Percentiles rank a stretch among this genome's conserved stretches.
phyloP scores from a whole-genome alignment of 345 rosid genomes.

The Citrus mangshanensis region DNA sequence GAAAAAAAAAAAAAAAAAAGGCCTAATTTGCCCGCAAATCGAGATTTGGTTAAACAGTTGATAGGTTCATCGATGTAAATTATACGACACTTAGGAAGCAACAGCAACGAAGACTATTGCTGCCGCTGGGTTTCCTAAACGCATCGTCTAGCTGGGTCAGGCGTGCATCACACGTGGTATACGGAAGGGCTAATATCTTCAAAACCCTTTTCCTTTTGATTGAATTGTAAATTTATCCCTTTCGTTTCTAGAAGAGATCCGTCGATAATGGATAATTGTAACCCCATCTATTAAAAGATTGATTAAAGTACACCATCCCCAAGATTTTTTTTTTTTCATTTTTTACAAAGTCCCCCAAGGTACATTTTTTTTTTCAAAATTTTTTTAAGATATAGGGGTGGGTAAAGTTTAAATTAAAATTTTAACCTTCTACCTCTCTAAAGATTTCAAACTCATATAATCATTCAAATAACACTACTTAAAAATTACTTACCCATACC shows the following conservation, averaged over 20 bases:
- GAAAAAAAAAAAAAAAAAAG: neutral
- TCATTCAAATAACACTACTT: no score
- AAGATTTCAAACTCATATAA: rapidly evolving
- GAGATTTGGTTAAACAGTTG: neutral
- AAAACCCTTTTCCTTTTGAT: neutral
- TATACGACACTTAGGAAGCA: neutral
- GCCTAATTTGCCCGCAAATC: neutral
- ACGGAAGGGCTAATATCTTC: neutral
- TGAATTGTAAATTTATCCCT: neutral
- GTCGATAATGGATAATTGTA: no score
- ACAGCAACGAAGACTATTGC: neutral
- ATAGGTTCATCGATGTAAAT: neutral
- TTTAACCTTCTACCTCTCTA: no score
- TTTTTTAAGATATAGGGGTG: no score
- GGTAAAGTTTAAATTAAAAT: no score
- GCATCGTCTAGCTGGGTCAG: neutral
- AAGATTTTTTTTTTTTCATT: no score
- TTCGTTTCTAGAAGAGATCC: neutral
- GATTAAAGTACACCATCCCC: no score
- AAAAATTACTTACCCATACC: rapidly evolving
- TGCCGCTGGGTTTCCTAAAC: neutral
- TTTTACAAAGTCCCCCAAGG: no score
- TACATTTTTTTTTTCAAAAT: no score
- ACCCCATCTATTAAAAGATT: no score
- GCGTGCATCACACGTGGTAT: neutral